These are phyloP conservation scores for Globisporangium splendens DNA, from an alignment of 352 stramenopile species.

Conservation along the genomic window DNA sequence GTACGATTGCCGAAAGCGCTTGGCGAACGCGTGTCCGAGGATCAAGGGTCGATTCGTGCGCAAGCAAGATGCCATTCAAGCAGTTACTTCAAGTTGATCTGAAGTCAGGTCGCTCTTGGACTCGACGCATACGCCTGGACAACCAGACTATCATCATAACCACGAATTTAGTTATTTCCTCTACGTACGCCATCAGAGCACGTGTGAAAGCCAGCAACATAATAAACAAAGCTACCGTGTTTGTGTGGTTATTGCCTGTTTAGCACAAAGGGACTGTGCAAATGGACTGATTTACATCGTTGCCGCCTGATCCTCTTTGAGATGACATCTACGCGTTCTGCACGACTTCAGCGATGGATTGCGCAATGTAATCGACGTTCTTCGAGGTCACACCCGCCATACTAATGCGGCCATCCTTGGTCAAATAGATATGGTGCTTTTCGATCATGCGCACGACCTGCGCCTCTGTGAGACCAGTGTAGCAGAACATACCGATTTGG, in stretches of 20 bases:
- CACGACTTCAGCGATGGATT: slow-evolving; percentile 93
- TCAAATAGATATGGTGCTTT: slow-evolving; percentile 98
- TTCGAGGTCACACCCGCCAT: slow-evolving; percentile 96
- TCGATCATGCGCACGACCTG: slow-evolving; percentile 93
- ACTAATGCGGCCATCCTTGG: slow-evolving; percentile 96
- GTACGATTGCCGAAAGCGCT: slow-evolving; percentile 65
- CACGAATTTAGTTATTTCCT: no score
- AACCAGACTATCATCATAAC: neutral
- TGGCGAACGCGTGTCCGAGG: slow-evolving; percentile 64
- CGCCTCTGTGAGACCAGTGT: slow-evolving; percentile 94
- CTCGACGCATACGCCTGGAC: neutral
- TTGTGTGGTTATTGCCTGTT: neutral
- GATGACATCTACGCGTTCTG: slow-evolving; percentile 61
- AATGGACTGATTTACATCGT: neutral
- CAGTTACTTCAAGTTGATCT: slow-evolving; percentile 1
- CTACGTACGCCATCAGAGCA: no score
- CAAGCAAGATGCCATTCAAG: slow-evolving; percentile 16
- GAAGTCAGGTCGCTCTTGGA: neutral
- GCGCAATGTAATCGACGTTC: slow-evolving; percentile 96
- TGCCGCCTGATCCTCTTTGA: neutral
- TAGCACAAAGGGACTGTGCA: neutral
- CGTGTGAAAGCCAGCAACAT: neutral
- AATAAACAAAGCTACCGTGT: neutral
- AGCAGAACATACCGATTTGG: slow-evolving; percentile 99
- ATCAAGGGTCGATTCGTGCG: slow-evolving; percentile 71